A percentile compares a stretch with the other conserved stretches of the same genome.
These are phyloP conservation scores for Eucalyptus lansdowneana DNA, from an alignment of 345 rosid species.

Conservation along the genomic window DNA sequence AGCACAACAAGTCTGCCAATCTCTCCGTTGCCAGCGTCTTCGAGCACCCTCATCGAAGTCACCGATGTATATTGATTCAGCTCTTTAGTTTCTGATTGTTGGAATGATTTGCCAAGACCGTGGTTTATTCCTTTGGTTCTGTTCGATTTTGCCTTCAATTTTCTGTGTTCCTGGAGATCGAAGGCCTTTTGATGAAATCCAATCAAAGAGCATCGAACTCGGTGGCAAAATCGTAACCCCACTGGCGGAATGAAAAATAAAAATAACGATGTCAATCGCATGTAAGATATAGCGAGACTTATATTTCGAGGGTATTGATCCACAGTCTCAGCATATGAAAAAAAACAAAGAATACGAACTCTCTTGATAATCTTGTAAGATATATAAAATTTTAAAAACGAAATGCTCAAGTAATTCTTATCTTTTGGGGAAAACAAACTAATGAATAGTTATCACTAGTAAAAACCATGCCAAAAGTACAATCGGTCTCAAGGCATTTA, in stretches of 20 bases:
- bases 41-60: not conserved
- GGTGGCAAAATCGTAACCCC: not conserved
- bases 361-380: not conserved
- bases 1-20: not conserved
- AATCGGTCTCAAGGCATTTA: not conserved
- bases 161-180: not conserved
- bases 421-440: not conserved
- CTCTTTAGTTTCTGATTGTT: not conserved
- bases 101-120: not conserved
- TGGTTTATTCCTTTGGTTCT: not conserved
- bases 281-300: not conserved
- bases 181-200: not conserved
- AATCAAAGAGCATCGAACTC: not conserved
- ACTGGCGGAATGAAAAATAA: not conserved
- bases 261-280: not conserved
- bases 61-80: not conserved
- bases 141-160: not conserved
- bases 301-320: not conserved
- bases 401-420: not conserved
- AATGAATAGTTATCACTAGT: not conserved
- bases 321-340: not conserved
- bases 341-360: not conserved
- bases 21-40: not conserved
- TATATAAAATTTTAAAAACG: not conserved
- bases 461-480: not conserved